These are phyloP conservation scores for Cercospora sp. DNA, from an alignment of 2,329 filamentous ascomycete species.

Conservation along the genomic window DNA sequence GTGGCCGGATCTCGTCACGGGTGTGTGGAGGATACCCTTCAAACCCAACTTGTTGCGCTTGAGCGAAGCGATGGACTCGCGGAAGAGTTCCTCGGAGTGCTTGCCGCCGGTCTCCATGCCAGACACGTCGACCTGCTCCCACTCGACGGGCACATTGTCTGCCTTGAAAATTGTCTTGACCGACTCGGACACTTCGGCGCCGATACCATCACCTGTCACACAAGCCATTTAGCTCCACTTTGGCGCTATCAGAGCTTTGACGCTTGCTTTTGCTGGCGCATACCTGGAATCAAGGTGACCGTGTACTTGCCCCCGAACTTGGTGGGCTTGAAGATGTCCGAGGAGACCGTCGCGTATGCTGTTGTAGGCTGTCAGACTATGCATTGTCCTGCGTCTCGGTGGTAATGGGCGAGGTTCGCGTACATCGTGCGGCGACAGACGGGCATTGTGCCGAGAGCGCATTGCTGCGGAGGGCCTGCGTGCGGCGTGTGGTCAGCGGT, in stretches of 20 bases:
- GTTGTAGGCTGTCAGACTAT: constrained; percentile 24
- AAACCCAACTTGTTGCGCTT: constrained; percentile 98
- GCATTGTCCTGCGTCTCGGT: constrained; percentile 18
- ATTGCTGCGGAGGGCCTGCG: constrained; percentile 57
- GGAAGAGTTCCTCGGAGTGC: constrained; percentile 91
- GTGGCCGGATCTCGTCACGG: constrained; percentile 93
- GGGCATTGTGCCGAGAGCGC: constrained; percentile 49
- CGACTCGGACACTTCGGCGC: constrained; percentile 94
- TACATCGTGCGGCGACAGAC: constrained; percentile 57
- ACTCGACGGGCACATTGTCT: constrained; percentile 97
- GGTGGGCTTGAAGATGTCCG: constrained; percentile 98
- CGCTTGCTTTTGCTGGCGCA: constrained; percentile 34
- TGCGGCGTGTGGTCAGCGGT: constrained; percentile 21
- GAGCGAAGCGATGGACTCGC: constrained; percentile 90
- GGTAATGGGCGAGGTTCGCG: constrained; percentile 33
- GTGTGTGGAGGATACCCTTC: constrained; percentile 98
- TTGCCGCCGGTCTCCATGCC: constrained; percentile 83
- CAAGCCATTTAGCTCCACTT: constrained; percentile 19
- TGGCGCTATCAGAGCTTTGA: constrained; percentile 25
- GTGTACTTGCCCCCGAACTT: constrained; percentile 99
- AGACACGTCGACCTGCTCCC: constrained; percentile 96
- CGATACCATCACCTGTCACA: constrained; percentile 78
- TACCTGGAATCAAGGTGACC: constrained; percentile 93
- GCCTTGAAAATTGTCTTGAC: constrained; percentile 99
- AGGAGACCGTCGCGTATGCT: constrained; percentile 77